Percentiles rank a stretch among this genome's conserved stretches.
phyloP scores from a whole-genome alignment of 345 rosid species.

The Moringa oleifera region DNA sequence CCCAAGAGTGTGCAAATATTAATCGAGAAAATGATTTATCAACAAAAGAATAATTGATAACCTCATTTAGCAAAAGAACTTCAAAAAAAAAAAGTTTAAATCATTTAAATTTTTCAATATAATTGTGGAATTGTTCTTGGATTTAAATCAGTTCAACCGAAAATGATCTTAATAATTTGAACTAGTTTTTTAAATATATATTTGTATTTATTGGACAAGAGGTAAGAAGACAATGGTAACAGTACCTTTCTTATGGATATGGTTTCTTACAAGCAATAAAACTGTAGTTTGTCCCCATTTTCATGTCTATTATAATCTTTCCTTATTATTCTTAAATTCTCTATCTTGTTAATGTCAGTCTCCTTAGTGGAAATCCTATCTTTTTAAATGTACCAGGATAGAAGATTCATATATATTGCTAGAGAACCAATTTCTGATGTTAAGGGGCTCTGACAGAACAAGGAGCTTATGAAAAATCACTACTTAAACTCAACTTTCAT shows the following conservation, averaged over 20 bases:
- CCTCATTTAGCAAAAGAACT: not conserved
- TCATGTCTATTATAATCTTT: slow-evolving; percentile 19
- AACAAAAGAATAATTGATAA: not conserved
- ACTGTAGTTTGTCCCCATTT: slow-evolving; percentile 12
- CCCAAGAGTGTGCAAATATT: slow-evolving; percentile 7
- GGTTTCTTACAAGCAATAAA: slow-evolving; percentile 18
- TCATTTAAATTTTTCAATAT: too few species aligned
- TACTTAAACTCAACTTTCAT: not conserved
- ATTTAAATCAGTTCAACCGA: too few species aligned
- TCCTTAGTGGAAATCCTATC: slow-evolving; percentile 26
- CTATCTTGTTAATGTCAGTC: slow-evolving; percentile 21
- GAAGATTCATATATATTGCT: slow-evolving; percentile 46
- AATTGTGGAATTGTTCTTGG: too few species aligned
- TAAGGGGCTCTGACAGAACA: slow-evolving; percentile 48
- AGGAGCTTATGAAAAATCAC: slow-evolving; percentile 8
- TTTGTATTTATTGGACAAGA: not conserved
- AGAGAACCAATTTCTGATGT: slow-evolving; percentile 49
- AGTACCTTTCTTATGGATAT: slow-evolving; percentile 15
- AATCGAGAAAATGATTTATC: not conserved
- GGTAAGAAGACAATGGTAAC: not conserved
- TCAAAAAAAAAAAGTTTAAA: too few species aligned
- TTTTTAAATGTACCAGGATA: slow-evolving; percentile 20
- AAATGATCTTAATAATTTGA: too few species aligned
- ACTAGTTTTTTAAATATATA: not conserved
- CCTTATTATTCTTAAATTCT: slow-evolving; percentile 3